phyloP scores from a whole-genome alignment of 192 early-diverging fungal genomes.

The Paraglomus occultum region DNA sequence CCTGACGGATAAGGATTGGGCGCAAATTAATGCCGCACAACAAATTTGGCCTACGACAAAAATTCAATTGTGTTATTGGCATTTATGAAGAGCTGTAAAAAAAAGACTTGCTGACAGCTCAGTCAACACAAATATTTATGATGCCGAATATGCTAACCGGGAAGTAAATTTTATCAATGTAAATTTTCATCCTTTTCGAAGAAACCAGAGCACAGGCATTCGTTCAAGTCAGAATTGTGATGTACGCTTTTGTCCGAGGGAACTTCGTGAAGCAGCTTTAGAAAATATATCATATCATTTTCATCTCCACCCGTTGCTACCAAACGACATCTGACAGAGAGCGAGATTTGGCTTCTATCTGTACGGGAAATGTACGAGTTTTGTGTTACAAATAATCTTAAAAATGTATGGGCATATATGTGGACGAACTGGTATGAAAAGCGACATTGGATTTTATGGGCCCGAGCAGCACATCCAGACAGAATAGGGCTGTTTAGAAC shows the following conservation, averaged over 20 bases:
- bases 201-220: too few relatives aligned
- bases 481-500: background rate
- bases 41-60: too few relatives aligned
- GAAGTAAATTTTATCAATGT: too few relatives aligned
- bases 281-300: background rate
- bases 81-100: too few relatives aligned
- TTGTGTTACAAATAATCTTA: background rate
- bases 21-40: too few relatives aligned
- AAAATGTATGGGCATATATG: background rate
- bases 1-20: too few relatives aligned
- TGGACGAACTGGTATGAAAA: constrained; percentile 1
- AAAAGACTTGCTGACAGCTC: too few relatives aligned
- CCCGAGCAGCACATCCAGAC: background rate
- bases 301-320: background rate
- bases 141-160: too few relatives aligned
- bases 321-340: background rate
- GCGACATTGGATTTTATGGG: background rate
- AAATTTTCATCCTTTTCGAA: too few relatives aligned
- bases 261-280: background rate
- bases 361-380: background rate
- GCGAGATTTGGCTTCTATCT: background rate
- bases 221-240: background rate
- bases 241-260: background rate
- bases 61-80: too few relatives aligned
- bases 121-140: too few relatives aligned